phyloP scores from a whole-genome alignment of 2,329 filamentous ascomycete genomes.

The Albophoma yamanashiensis region DNA sequence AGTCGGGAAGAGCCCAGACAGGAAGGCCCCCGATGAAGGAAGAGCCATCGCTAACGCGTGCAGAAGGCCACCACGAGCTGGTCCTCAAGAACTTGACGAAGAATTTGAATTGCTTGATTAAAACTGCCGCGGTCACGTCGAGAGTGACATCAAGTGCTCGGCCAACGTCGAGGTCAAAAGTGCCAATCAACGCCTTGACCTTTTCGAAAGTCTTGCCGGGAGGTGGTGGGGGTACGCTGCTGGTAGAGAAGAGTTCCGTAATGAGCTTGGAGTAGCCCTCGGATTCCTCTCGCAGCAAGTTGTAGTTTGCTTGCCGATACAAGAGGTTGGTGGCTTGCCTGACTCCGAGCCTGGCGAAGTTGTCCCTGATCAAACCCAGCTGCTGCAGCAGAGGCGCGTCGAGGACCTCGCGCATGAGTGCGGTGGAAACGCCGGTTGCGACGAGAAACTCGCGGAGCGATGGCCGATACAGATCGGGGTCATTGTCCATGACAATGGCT shows the following conservation, averaged over 20 bases:
- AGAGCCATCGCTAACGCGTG: slow-evolving; percentile 30
- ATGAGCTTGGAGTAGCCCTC: slow-evolving; percentile 96
- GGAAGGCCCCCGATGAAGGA: slow-evolving; percentile 57
- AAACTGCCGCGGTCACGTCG: slow-evolving; percentile 85
- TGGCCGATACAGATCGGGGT: slow-evolving; percentile 38
- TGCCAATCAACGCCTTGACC: slow-evolving; percentile 89
- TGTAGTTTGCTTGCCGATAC: slow-evolving; percentile 95
- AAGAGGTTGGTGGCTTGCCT: slow-evolving; percentile 86
- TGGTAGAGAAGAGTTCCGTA: slow-evolving; percentile 89
- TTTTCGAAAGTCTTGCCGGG: slow-evolving; percentile 77
- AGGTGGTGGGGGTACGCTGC: slow-evolving; percentile 61
- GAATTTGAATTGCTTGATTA: slow-evolving; percentile 88
- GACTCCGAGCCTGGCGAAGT: slow-evolving; percentile 72
- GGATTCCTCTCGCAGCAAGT: slow-evolving; percentile 85
- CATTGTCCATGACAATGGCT: slow-evolving; percentile 65
- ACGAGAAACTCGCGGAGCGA: slow-evolving; percentile 57
- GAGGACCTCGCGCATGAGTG: slow-evolving; percentile 70
- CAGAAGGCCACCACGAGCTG: slow-evolving; percentile 94
- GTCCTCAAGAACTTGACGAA: slow-evolving; percentile 86
- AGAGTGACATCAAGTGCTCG: slow-evolving; percentile 88
- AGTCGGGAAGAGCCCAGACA: slow-evolving; percentile 71
- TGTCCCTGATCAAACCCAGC: slow-evolving; percentile 73
- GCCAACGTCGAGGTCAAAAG: slow-evolving; percentile 93
- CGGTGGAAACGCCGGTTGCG: slow-evolving; percentile 60
- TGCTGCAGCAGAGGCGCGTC: slow-evolving; percentile 67